Conservation (phyloP, 768 basidiomycete genomes). For the Boletellus ananiceps region DNA sequence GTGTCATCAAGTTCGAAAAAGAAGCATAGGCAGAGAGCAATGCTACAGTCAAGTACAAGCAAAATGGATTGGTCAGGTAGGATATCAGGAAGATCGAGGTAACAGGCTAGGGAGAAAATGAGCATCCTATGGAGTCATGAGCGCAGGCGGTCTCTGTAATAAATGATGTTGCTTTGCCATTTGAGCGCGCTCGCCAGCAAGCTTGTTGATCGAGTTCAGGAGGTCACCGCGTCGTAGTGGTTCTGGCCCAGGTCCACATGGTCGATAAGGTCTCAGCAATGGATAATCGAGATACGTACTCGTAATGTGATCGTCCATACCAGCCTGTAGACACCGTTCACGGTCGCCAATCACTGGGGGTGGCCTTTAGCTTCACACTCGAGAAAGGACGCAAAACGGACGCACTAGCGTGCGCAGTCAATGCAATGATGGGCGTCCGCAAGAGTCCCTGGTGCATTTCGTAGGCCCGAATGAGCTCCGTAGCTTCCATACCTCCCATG, state of each 20-base stretch:
- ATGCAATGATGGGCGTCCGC: constrained; percentile 88
- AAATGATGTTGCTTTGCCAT: constrained; percentile 29
- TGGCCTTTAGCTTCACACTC: constrained; percentile 6
- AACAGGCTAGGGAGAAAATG: background rate
- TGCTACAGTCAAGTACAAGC: constrained; percentile 16
- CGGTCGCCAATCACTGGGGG: constrained; percentile 81
- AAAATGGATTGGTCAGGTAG: background rate
- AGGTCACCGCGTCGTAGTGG: constrained; percentile 76
- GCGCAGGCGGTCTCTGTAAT: constrained; percentile 30
- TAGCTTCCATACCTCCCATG: constrained; percentile 99
- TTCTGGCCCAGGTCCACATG: constrained; percentile 39
- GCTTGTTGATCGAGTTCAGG: constrained; percentile 75
- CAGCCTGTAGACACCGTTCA: constrained; percentile 71
- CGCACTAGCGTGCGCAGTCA: constrained; percentile 96
- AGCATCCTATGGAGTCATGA: constrained; percentile 22
- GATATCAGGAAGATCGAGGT: constrained; percentile 14
- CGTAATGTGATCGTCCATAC: constrained; percentile 81
- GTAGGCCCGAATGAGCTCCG: constrained; percentile 82
- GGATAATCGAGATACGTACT: constrained; percentile 43
- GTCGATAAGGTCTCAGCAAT: background rate
- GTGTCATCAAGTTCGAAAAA: background rate
- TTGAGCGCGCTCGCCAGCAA: constrained; percentile 60
- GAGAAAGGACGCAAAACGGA: constrained; percentile 18
- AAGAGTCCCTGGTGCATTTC: constrained; percentile 68
- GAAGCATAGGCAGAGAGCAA: background rate